These are phyloP conservation scores for Escallonia rubra DNA, from an alignment of 129 eudicot genomes.

Conservation along the genomic window DNA sequence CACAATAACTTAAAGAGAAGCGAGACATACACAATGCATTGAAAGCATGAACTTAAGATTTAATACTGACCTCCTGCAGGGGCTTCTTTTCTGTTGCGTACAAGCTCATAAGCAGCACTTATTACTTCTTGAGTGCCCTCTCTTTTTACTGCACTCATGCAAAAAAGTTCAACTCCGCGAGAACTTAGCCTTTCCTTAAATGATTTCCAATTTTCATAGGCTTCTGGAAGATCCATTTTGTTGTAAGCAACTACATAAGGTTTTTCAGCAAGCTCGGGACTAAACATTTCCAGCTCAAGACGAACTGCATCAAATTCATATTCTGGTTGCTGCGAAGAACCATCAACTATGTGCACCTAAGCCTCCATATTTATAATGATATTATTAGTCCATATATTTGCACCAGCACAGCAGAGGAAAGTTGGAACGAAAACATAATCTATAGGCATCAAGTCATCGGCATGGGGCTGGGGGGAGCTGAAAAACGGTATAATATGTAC, in stretches of 20 bases:
- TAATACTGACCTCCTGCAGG: constrained; percentile 33
- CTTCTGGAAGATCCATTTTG: constrained; percentile 97
- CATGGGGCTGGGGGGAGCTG: too few relatives aligned
- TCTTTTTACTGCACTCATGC: constrained; percentile 84
- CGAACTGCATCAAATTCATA: constrained; percentile 94
- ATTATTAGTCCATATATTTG: constrained; percentile 21
- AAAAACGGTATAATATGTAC: too few relatives aligned
- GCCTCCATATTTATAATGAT: constrained; percentile 33
- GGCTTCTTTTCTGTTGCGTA: constrained; percentile 37
- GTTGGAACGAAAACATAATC: neutral
- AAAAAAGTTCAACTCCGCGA: constrained; percentile 68
- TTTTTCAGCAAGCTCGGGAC: constrained; percentile 87
- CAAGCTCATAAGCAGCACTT: constrained; percentile 79
- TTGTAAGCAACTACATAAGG: constrained; percentile 85
- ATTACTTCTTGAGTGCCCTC: constrained; percentile 81
- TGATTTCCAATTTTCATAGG: constrained; percentile 68
- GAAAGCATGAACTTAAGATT: neutral
- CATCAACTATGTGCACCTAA: constrained; percentile 94
- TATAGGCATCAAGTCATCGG: neutral
- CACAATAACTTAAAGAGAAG: neutral
- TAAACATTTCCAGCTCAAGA: constrained; percentile 90
- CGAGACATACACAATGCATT: neutral
- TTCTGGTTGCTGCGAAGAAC: constrained; percentile 87
- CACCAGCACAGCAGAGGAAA: constrained; percentile 1
- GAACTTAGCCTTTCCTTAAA: constrained; percentile 46